Evolutionary conservation across 495 filamentous ascomycete species (phyloP).

Genomic region (Cercophora sp.): DNA sequence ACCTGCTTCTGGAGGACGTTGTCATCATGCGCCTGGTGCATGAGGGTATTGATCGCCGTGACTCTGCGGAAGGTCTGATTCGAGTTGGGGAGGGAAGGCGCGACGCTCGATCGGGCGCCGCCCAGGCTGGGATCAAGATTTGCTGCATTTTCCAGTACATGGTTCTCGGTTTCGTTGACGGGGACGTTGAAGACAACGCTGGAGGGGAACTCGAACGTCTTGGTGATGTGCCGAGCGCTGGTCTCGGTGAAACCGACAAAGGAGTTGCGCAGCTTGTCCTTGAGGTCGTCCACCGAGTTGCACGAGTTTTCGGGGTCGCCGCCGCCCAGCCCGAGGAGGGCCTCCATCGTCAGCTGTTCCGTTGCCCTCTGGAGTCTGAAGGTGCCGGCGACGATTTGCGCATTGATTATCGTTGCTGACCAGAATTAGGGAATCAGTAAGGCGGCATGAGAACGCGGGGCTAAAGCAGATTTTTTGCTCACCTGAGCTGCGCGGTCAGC

Average conservation of each 20-base stretch:
- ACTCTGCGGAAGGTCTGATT: constrained; percentile 18
- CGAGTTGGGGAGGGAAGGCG: constrained; percentile 5
- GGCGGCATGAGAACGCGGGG: too few relatives aligned
- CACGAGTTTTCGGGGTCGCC: constrained; percentile 30
- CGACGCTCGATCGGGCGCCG: constrained; percentile 15
- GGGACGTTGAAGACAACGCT: constrained; percentile 34
- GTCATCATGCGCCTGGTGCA: constrained; percentile 40
- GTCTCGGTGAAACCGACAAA: constrained; percentile 33
- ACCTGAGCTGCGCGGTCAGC: too few relatives aligned
- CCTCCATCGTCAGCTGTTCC: constrained; percentile 42
- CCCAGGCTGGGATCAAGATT: constrained; percentile 27
- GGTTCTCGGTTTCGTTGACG: constrained; percentile 28
- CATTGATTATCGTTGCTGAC: too few relatives aligned
- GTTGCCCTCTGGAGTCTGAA: too few relatives aligned
- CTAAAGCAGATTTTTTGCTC: too few relatives aligned
- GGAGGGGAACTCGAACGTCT: constrained; percentile 36
- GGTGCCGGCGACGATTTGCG: too few relatives aligned
- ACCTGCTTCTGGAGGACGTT: constrained; percentile 39
- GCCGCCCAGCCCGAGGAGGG: constrained; percentile 23
- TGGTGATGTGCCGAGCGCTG: constrained; percentile 38
- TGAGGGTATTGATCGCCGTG: constrained; percentile 35
- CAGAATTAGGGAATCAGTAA: too few relatives aligned
- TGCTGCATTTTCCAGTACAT: constrained; percentile 22
- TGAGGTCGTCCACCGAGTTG: constrained; percentile 38
- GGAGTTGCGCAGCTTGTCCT: constrained; percentile 31